phyloP scores from a whole-genome alignment of 2,329 filamentous ascomycete genomes.

The Nemania abortiva region DNA sequence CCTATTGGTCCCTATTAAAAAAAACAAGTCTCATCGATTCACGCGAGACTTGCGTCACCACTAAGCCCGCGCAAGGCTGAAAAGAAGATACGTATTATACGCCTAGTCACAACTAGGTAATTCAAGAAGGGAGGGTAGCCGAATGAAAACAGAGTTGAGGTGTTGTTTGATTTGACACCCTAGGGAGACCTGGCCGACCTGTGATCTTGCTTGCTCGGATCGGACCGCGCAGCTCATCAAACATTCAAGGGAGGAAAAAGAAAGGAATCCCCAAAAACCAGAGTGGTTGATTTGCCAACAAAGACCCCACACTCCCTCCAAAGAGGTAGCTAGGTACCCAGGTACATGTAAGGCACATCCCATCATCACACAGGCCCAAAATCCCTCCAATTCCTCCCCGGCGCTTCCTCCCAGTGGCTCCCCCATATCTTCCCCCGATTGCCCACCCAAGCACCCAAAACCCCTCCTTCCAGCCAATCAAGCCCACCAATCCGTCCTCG shows the following conservation, averaged over 20 bases:
- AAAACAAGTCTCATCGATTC: slow-evolving; percentile 12
- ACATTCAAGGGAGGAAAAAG: neutral
- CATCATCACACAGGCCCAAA: slow-evolving; percentile 23
- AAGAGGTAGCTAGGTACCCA: slow-evolving; percentile 1
- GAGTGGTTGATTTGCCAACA: slow-evolving; percentile 1
- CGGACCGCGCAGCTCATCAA: neutral
- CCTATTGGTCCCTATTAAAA: slow-evolving; percentile 28
- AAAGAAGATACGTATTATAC: slow-evolving; percentile 15
- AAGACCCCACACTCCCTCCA: neutral
- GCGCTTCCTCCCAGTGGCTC: slow-evolving; percentile 29
- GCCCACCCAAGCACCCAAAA: slow-evolving; percentile 31
- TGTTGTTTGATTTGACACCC: slow-evolving; percentile 4
- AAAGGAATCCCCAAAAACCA: neutral
- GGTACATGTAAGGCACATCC: slow-evolving; percentile 7
- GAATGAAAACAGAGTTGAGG: neutral
- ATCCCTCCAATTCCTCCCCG: slow-evolving; percentile 12
- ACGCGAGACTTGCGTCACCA: slow-evolving; percentile 22
- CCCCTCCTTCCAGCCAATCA: slow-evolving; percentile 49
- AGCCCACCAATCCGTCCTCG: slow-evolving; percentile 49
- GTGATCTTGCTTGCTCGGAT: slow-evolving; percentile 16
- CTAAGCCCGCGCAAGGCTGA: slow-evolving; percentile 3
- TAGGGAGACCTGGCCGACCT: neutral
- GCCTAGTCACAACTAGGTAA: neutral
- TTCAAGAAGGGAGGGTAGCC: neutral
- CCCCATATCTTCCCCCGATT: slow-evolving; percentile 25